A percentile compares a stretch with the other conserved stretches of the same genome.
Conservation (phyloP, 306 rosid genomes). For the Echinosophora koreensis region DNA sequence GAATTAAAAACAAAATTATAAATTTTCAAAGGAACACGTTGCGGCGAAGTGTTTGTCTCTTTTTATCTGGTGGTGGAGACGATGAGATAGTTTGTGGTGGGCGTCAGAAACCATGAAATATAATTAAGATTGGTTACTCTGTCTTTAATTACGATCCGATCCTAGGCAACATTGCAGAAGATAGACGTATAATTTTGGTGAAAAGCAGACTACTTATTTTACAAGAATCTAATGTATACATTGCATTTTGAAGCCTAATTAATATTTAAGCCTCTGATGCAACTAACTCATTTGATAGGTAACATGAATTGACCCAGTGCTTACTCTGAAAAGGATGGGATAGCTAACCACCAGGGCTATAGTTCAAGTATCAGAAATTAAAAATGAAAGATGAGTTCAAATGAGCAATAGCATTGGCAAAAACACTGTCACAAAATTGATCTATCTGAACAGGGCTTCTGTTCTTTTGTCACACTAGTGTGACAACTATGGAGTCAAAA, state of each 20-base stretch:
- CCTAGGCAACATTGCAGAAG: background rate
- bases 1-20: background rate
- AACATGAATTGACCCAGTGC: constrained; percentile 5
- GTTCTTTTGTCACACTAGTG: background rate
- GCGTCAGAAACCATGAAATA: background rate
- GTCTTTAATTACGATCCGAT: background rate
- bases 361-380: background rate
- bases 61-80: background rate
- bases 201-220: background rate
- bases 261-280: background rate
- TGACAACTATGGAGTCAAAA: background rate
- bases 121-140: background rate
- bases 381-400: background rate
- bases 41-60: background rate
- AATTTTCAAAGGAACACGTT: background rate
- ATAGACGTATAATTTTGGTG: background rate
- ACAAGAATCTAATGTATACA: background rate
- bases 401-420: background rate
- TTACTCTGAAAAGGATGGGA: background rate
- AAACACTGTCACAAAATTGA: background rate
- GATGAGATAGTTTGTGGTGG: background rate
- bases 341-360: background rate
- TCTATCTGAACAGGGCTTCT: background rate
- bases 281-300: background rate
- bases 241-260: background rate